Evolutionary conservation across 768 basidiomycete species (phyloP).

Genomic region (Hericium coralloides): DNA sequence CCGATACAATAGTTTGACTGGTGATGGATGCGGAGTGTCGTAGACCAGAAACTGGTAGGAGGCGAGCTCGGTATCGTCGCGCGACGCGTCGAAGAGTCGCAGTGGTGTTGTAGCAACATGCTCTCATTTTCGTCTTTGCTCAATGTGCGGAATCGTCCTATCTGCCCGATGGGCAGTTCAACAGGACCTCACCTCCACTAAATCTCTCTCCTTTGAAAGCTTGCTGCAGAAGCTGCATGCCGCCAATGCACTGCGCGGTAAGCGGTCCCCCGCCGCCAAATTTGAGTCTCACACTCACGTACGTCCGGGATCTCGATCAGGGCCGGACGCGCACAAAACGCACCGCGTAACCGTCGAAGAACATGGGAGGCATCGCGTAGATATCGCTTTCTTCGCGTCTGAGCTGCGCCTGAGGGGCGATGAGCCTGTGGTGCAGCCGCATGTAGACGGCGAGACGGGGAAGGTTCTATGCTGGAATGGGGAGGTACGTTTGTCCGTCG

Average conservation of each 20-base stretch:
- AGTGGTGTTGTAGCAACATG: neutral
- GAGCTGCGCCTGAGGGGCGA: constrained; percentile 68
- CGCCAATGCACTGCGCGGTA: constrained; percentile 56
- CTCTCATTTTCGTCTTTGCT: constrained; percentile 4
- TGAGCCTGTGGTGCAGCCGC: constrained; percentile 56
- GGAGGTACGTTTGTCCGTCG: constrained; percentile 38
- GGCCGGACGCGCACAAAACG: constrained; percentile 53
- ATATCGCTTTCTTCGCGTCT: constrained; percentile 59
- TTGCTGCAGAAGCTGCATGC: constrained; percentile 28
- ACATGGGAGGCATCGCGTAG: constrained; percentile 7
- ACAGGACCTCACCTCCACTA: constrained; percentile 5
- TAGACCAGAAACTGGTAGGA: no score
- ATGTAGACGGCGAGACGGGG: constrained; percentile 33
- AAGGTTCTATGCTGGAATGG: constrained; percentile 82
- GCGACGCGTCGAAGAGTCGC: no score
- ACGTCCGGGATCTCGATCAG: constrained; percentile 25
- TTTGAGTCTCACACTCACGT: neutral
- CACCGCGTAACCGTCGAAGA: constrained; percentile 16
- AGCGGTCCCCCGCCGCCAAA: constrained; percentile 5
- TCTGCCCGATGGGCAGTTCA: constrained; percentile 23
- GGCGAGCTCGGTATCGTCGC: no score
- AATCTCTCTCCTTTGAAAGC: constrained; percentile 14
- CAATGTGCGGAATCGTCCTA: constrained; percentile 70
- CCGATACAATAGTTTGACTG: no score
- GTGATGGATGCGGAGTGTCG: no score